phyloP scores from a whole-genome alignment of 2,329 filamentous ascomycete species.

The Helotiales sp. region DNA sequence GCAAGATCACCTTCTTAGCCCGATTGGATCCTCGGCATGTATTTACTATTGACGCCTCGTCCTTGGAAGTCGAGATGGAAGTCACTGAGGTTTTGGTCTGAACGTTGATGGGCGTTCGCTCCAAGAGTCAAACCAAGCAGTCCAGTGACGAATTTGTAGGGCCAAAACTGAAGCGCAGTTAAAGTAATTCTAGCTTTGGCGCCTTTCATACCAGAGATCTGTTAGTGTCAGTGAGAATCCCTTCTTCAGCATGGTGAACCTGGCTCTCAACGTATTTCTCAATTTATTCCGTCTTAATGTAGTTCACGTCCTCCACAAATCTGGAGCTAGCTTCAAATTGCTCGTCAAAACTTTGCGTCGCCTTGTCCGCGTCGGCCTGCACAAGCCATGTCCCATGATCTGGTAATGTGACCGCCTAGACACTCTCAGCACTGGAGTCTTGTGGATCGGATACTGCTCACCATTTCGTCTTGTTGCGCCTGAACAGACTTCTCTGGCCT shows the following conservation, averaged over 20 bases:
- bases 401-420: constrained; percentile 10
- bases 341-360: constrained; percentile 14
- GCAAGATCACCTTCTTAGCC: constrained; percentile 63
- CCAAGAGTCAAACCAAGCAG: constrained; percentile 49
- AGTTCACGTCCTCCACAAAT: constrained; percentile 24
- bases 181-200: constrained; percentile 30
- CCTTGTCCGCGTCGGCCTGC: constrained; percentile 26
- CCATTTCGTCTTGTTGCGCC: constrained; percentile 49
- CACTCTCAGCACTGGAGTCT: not conserved
- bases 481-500: constrained; percentile 48
- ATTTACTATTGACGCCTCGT: constrained; percentile 50
- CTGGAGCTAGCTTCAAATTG: constrained; percentile 27
- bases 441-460: constrained; percentile 28
- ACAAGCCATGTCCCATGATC: not conserved
- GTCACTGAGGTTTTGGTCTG: constrained; percentile 56
- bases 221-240: not conserved
- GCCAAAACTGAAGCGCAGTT: constrained; percentile 49
- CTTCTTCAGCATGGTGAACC: not conserved
- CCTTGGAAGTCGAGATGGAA: constrained; percentile 30
- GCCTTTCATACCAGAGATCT: constrained; percentile 34
- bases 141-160: constrained; percentile 63
- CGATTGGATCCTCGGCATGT: constrained; percentile 60
- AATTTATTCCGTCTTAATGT: constrained; percentile 14
- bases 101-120: constrained; percentile 55
- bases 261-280: constrained; percentile 20